Base-by-base conservation (phyloP, 2,329 filamentous ascomycete genomes). In the Aspergillus melleus region DNA sequence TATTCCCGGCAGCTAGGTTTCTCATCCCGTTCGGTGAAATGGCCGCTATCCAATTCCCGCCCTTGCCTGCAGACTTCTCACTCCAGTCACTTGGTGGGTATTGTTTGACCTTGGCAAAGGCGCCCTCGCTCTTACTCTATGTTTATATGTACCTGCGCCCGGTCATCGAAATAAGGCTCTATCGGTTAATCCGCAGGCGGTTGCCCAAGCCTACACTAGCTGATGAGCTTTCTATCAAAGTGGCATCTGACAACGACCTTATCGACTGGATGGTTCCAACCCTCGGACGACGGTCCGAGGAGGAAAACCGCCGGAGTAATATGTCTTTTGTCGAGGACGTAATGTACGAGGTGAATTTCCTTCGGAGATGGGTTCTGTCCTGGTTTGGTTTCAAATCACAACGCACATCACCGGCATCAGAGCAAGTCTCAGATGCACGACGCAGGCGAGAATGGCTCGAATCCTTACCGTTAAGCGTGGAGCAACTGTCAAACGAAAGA, bases 261-360 rank as follows among this genome's bases (percentile, higher is more conserved):
- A 70, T 78, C 49, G 77, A 79, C 55, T 79, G 77, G 77, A 76
- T 77, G 46, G 71, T 76, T 22, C 77, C 77, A 11, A 71, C 71
- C 4, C 65, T 78, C 6, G 76, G 76, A 3, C 74, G 76, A 47
- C 71, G 74, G 54, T 69, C 74, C n/a, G 72, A 75, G 51, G 76
- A 79, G 60, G 77, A 79, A 60, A 69, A 67, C 53, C 65, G 67
- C n/a, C 75, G 77, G 42, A 68, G 68, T 52, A 72, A 70, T 50
- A 66, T 79, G 19, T 71, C 74, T 6, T 60, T 79, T 2, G 47
- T 68, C 8, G 67, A 79, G 55, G 76, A 79, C 53, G 61, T 79
- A 6, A 65, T 68, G 50, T 75, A 73, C 55, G 77, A 79, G 63
- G n/a, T 76, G 9, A 54, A 54, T 11, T 58, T 64, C 20, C 66